Evolutionary conservation across 495 filamentous ascomycete species (phyloP), one percentile per base, ranked within the genome.

Genomic region (Hypoxylon perforatum): DNA sequence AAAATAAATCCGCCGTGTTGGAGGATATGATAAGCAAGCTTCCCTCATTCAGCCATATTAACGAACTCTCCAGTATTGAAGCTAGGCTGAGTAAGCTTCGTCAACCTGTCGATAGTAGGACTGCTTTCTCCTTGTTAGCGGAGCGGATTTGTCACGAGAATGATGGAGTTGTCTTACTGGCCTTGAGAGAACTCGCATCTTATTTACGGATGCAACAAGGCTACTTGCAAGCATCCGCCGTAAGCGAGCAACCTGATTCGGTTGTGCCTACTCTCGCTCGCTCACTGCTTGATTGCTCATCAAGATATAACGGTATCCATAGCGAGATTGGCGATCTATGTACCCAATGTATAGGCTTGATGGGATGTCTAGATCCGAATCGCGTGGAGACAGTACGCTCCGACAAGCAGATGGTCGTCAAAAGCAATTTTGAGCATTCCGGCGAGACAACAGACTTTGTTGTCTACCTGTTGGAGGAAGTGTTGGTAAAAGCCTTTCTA

Each of bases 351-450:
- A 76, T 98, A 23, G 95, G 95, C 9, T 82, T 95, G 38, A 87
- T 98, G 46, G 95, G 95, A 17, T 97, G 92, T 67, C 78, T 98
- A 19, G 95, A 98, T 77, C 89, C 95, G 11, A 97, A 96, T 71
- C 85, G 91, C 52, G 85, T 97, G 14, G 95, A 99, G 64, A 85
- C 88, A 3, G 81, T 88, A 33, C 87, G 92, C 42, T 89, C 90
- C 60, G 90, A 91, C 65, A 87, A 81, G 49, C 88, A 92, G 36
- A 91, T 97, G 56, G 84, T 98, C 15, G 87, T 97, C 33, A 76
- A 92, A 28, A 90, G 90, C 30, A 97, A 99, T 70, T 97, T 99
- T 69, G 84, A 88, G 35, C 81, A 88, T 42, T 85, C 90, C 25
- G 84, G 85, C 28, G 94, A 99, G 66, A 92, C 90, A 0, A 87